phyloP scores from a whole-genome alignment of 2,329 filamentous ascomycete genomes.

The Fusarium sp. region DNA sequence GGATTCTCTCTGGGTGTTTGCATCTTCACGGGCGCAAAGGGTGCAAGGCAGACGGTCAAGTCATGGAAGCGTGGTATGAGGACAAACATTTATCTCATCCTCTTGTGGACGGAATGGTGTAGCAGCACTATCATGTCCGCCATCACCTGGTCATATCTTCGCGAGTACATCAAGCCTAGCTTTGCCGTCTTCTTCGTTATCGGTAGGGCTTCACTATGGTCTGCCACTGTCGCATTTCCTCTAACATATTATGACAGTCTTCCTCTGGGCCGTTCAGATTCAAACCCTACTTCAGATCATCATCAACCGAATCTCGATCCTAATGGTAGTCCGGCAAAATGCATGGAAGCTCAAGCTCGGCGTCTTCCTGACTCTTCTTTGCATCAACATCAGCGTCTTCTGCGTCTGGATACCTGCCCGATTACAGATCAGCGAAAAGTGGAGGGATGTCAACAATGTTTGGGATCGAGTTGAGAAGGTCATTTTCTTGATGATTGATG shows the following conservation, averaged over 20 bases:
- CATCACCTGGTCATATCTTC: conserved; percentile 43
- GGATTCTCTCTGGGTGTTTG: conserved; percentile 43
- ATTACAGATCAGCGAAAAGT: conserved; percentile 56
- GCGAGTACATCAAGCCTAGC: conserved; percentile 39
- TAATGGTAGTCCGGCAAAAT: conserved; percentile 55
- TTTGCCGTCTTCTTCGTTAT: conserved; percentile 42
- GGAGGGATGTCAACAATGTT: conserved; percentile 58
- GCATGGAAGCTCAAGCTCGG: conserved; percentile 56
- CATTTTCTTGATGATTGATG: conserved; percentile 64
- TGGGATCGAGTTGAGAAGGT: conserved; percentile 67
- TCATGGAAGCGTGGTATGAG: conserved; percentile 43
- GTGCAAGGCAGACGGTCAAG: conserved; percentile 36
- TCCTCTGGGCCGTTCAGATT: conserved; percentile 57
- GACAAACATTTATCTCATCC: conserved; percentile 39
- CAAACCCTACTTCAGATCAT: conserved; percentile 67
- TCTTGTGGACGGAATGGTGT: conserved; percentile 40
- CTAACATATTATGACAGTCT: conserved; percentile 18
- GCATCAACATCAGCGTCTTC: conserved; percentile 65
- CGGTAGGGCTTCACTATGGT: conserved; percentile 22
- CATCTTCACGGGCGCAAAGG: conserved; percentile 43
- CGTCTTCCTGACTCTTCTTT: conserved; percentile 57
- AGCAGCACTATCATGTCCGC: conserved; percentile 44
- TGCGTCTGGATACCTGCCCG: conserved; percentile 66
- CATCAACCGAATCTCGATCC: conserved; percentile 64
- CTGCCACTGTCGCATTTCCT: not conserved